Conservation (phyloP, 805 yeast species). For the Yarrowia hollandica region DNA sequence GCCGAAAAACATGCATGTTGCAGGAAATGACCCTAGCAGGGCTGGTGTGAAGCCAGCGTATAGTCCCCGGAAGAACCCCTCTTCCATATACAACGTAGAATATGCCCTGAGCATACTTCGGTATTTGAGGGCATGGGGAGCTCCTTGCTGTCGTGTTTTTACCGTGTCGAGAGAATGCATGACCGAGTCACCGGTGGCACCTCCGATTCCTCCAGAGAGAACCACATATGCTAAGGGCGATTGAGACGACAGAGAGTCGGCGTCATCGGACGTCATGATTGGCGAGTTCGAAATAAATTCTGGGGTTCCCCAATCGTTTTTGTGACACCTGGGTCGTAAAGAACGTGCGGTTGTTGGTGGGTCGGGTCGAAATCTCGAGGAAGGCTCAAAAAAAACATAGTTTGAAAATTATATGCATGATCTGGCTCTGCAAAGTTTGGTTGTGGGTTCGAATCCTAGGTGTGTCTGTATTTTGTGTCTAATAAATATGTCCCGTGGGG, state of each 20-base stretch:
- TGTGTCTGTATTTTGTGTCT: no score
- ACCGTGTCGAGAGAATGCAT: conserved; percentile 98
- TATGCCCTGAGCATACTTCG: conserved; percentile 75
- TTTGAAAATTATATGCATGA: conserved; percentile 22
- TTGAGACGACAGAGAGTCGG: conserved; percentile 18
- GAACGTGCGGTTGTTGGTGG: conserved; percentile 2
- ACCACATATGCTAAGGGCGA: conserved; percentile 22
- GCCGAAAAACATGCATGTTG: conserved; percentile 91
- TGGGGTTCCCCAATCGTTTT: conserved; percentile 24
- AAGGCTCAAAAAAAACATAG: conserved; percentile 11
- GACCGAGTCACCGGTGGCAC: conserved; percentile 83
- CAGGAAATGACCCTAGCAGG: conserved; percentile 81
- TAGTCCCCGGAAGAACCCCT: conserved; percentile 80
- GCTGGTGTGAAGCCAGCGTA: conserved; percentile 95
- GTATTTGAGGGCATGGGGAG: conserved; percentile 66
- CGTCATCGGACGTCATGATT: conserved; percentile 15
- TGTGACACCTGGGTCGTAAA: not conserved
- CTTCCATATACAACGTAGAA: conserved; percentile 70
- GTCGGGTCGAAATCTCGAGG: conserved; percentile 21
- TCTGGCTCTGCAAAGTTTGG: not conserved
- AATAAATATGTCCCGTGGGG: no score
- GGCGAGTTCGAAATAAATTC: not conserved
- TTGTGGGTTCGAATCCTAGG: not conserved
- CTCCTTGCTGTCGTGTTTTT: conserved; percentile 97
- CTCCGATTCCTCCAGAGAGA: conserved; percentile 93